These are phyloP conservation scores for Gentiana macrophylla DNA, from an alignment of 257 asterid species.

Conservation along the genomic window DNA sequence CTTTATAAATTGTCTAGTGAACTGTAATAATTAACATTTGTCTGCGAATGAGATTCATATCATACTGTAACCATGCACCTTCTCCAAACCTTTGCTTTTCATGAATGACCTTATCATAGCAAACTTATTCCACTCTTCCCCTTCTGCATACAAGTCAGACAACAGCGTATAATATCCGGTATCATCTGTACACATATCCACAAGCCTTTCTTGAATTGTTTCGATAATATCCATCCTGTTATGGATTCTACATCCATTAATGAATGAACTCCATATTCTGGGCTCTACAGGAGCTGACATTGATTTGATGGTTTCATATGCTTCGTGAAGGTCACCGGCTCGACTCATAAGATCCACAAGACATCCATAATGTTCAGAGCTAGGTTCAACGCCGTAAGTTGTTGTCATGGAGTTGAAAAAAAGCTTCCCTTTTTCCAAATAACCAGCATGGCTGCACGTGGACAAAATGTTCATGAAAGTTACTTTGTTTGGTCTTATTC, in stretches of 20 bases:
- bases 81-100: conserved; percentile 37
- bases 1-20: conserved; percentile 1
- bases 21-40: conserved; percentile 1
- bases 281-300: conserved; percentile 56
- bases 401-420: conserved; percentile 50
- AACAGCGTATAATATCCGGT: conserved; percentile 60
- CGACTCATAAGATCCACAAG: conserved; percentile 87
- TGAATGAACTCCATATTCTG: conserved; percentile 66
- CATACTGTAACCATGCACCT: conserved; percentile 69
- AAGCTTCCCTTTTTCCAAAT: conserved; percentile 51
- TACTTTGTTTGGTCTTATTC: conserved; percentile 54
- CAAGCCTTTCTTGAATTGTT: conserved; percentile 32
- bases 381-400: conserved; percentile 47
- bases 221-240: conserved; percentile 58
- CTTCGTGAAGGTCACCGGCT: conserved; percentile 63
- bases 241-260: conserved; percentile 84
- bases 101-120: conserved; percentile 43
- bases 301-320: conserved; percentile 46
- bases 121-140: conserved; percentile 60
- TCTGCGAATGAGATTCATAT: conserved; percentile 19
- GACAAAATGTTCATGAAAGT: conserved; percentile 69
- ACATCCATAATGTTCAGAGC: conserved; percentile 65
- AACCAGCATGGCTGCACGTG: conserved; percentile 81
- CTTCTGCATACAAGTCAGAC: conserved; percentile 70
- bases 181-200: conserved; percentile 42